Base-by-base conservation (phyloP, 345 rosid species). In the Dipteronia sinensis region DNA sequence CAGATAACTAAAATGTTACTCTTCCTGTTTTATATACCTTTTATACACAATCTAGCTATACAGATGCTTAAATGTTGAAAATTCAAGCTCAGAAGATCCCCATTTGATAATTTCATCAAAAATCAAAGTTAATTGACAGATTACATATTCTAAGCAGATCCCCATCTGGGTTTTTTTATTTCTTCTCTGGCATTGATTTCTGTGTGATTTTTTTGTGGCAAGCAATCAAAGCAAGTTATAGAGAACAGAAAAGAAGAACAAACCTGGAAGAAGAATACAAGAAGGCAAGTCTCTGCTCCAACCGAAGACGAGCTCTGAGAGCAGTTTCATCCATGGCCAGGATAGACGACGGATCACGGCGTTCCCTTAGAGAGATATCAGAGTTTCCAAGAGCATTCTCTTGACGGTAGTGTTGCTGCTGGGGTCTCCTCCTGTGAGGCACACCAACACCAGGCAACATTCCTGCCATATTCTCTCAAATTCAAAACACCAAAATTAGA, bases 281-380 rank as follows among this genome's bases (percentile, higher is more conserved):
- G 38, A 13, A 74, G 20, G 71, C 44, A 62, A 74, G 82, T 53
- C 53, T 74, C 20, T 63, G 65, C 55, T 79, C 47, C 11, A 79
- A 40, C 20, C 82, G 71, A 2, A 74, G 69, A 59, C 71, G 78
- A 79, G 78, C 82, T 69, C 65, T 62, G 0, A 74, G 47, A 10
- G 75, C 75, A 10, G 46, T 67, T 66, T 72, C 70, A 67, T 66
- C 70, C 69, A 72, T 20, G 19, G 7, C 3, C 16, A 6, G 7
- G 9, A 63, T 10, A 56, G 44, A 49, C 10, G 69, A 49, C 10
- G 69, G 80, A 22, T 70, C 75, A 3, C 6, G 40, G 22, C 65
- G 34, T 34, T 61, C 76, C 56, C 56, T 15, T 15, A 46, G 61
- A 23, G 69, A 42, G n/a, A 11, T 31, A 16, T 16, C 73, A 2